These are phyloP conservation scores for Hydnomerulius pinastri DNA, from an alignment of 768 basidiomycete species.

Conservation along the genomic window DNA sequence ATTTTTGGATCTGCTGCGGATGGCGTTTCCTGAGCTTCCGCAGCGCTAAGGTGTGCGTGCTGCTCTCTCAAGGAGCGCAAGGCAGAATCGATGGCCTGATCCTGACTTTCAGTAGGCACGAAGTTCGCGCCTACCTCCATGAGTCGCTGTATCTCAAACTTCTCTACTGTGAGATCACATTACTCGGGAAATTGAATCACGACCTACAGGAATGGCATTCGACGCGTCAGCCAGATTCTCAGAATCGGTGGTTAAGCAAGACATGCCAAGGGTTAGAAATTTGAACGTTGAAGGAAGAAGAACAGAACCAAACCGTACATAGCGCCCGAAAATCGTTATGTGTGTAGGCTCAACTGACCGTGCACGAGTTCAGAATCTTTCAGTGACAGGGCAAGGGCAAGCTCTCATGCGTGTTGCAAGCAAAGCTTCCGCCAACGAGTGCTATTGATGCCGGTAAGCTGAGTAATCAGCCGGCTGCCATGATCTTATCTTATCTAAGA, in stretches of 20 bases:
- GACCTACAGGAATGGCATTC: not conserved
- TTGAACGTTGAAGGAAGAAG: no score
- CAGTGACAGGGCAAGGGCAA: no score
- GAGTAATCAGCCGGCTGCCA: no score
- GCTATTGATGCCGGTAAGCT: no score
- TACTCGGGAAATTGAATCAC: not conserved
- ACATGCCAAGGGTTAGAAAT: no score
- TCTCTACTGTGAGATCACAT: not conserved
- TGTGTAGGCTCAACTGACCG: no score
- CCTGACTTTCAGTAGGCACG: not conserved
- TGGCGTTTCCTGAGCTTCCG: not conserved
- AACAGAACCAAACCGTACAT: no score
- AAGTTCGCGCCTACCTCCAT: not conserved
- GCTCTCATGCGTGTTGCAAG: no score
- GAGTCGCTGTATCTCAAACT: not conserved
- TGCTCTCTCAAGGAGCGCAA: not conserved
- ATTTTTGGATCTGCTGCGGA: not conserved
- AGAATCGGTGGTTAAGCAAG: not conserved
- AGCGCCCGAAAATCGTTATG: no score
- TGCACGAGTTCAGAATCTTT: no score
- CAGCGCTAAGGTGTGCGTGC: not conserved
- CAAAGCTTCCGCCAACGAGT: no score
- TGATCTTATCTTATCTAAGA: no score
- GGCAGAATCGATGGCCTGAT: not conserved
- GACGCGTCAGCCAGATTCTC: not conserved